These are phyloP conservation scores for Colletotrichum sp. DNA, from an alignment of 2,329 filamentous ascomycete species.

Conservation along the genomic window DNA sequence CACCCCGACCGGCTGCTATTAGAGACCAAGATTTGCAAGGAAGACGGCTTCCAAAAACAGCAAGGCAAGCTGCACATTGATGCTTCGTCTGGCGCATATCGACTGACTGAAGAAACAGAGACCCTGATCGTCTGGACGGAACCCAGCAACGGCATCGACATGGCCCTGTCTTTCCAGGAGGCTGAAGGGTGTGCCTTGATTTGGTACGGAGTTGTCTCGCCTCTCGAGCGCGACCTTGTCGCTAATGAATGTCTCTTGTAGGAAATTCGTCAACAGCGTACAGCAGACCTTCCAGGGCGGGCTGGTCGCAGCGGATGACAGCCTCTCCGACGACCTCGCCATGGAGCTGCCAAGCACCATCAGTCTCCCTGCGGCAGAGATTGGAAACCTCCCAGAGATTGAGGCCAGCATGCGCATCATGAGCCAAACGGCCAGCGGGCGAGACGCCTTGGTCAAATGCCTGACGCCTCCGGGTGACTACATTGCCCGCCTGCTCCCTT, in stretches of 20 bases:
- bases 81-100: constrained; percentile 31
- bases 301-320: constrained; percentile 76
- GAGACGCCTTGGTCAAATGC: constrained; percentile 87
- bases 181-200: constrained; percentile 91
- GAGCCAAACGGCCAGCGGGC: constrained; percentile 74
- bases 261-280: constrained; percentile 89
- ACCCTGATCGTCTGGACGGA: constrained; percentile 99
- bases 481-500: constrained; percentile 82
- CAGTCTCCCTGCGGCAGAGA: constrained; percentile 76
- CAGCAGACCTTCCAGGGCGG: constrained; percentile 74
- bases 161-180: constrained; percentile 98
- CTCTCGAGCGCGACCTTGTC: background rate
- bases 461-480: constrained; percentile 81
- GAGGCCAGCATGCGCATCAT: constrained; percentile 84
- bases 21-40: constrained; percentile 88
- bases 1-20: constrained; percentile 82
- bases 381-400: constrained; percentile 84
- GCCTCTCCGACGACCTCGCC: constrained; percentile 82
- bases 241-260: constrained; percentile 38
- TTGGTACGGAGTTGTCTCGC: constrained; percentile 64
- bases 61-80: constrained; percentile 68
- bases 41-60: constrained; percentile 98
- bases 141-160: constrained; percentile 80
- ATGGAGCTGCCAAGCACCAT: constrained; percentile 76
- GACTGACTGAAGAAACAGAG: constrained; percentile 60